phyloP scores from a whole-genome alignment of 306 rosid genomes.

The Lathyrus oleraceus region DNA sequence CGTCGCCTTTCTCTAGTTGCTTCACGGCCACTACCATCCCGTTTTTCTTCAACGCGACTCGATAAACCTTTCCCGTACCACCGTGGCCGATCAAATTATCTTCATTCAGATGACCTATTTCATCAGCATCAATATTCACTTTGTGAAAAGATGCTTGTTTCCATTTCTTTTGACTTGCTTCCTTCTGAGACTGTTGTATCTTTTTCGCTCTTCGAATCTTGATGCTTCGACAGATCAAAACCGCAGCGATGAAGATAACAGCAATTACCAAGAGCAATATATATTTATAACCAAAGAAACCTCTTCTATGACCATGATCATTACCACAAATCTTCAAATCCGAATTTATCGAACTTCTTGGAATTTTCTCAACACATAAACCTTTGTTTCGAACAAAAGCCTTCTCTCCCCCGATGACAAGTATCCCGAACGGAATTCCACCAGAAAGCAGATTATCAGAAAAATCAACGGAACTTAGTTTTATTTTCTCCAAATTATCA shows the following conservation, averaged over 20 bases:
- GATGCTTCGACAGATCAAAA: conserved; percentile 53
- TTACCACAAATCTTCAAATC: conserved; percentile 50
- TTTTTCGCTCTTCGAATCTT: conserved; percentile 42
- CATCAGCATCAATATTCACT: conserved; percentile 69
- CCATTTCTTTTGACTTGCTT: conserved; percentile 55
- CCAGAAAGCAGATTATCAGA: conserved; percentile 74
- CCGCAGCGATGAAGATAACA: conserved; percentile 41
- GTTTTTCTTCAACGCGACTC: conserved; percentile 62
- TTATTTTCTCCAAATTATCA: conserved; percentile 57
- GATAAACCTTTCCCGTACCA: conserved; percentile 85
- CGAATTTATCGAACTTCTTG: conserved; percentile 43
- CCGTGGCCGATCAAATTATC: conserved; percentile 85
- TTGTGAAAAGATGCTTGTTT: conserved; percentile 73
- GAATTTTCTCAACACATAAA: conserved; percentile 65
- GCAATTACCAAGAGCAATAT: conserved; percentile 50
- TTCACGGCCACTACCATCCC: conserved; percentile 75
- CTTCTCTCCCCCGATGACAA: conserved; percentile 67
- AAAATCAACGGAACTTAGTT: conserved; percentile 81
- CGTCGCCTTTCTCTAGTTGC: conserved; percentile 66
- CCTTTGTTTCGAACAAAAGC: conserved; percentile 71
- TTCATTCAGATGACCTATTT: conserved; percentile 70
- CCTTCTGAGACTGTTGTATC: conserved; percentile 42
- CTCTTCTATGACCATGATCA: conserved; percentile 40
- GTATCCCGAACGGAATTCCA: conserved; percentile 62
- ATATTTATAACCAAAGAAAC: conserved; percentile 45